A percentile compares a stretch with the other conserved stretches of the same genome.
phyloP scores from a whole-genome alignment of 2,329 filamentous ascomycete species.

The Pseudocercospora vitis region DNA sequence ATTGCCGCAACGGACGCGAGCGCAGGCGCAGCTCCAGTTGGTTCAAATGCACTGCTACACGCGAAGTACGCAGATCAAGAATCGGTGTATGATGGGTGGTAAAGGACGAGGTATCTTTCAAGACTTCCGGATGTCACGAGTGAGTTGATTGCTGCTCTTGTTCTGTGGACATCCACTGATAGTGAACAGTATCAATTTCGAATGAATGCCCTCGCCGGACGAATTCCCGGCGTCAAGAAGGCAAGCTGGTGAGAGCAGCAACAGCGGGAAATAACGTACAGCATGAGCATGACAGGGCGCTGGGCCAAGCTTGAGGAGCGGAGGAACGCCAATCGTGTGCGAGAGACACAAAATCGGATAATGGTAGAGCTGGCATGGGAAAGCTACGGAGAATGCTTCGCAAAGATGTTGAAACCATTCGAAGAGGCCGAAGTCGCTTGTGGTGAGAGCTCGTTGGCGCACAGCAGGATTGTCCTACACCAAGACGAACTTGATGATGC shows the following conservation, averaged over 20 bases:
- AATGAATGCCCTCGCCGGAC: constrained; percentile 79
- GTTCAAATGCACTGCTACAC: constrained; percentile 97
- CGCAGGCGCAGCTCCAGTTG: constrained; percentile 89
- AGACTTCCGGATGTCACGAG: constrained; percentile 88
- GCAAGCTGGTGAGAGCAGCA: constrained; percentile 74
- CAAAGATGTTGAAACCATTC: too few relatives aligned
- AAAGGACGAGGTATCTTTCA: constrained; percentile 85
- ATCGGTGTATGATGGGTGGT: constrained; percentile 89
- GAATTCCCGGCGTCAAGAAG: constrained; percentile 89
- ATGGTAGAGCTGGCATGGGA: too few relatives aligned
- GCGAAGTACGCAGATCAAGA: constrained; percentile 86
- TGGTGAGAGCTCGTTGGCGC: too few relatives aligned
- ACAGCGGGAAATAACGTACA: neutral
- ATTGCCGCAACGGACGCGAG: constrained; percentile 76
- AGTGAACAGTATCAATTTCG: constrained; percentile 82
- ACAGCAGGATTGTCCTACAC: too few relatives aligned
- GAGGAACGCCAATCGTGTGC: neutral
- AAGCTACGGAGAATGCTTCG: too few relatives aligned
- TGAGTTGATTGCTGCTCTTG: too few relatives aligned
- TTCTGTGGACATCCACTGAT: too few relatives aligned
- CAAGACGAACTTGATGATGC: too few relatives aligned
- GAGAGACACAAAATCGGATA: too few relatives aligned
- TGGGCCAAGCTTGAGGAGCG: neutral
- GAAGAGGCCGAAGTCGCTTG: too few relatives aligned
- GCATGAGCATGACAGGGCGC: neutral